A percentile compares a stretch with the other conserved stretches of the same genome.
Evolutionary conservation across 2,329 filamentous ascomycete species (phyloP).

Genomic region (Neophaeococcomyces mojaviensis): DNA sequence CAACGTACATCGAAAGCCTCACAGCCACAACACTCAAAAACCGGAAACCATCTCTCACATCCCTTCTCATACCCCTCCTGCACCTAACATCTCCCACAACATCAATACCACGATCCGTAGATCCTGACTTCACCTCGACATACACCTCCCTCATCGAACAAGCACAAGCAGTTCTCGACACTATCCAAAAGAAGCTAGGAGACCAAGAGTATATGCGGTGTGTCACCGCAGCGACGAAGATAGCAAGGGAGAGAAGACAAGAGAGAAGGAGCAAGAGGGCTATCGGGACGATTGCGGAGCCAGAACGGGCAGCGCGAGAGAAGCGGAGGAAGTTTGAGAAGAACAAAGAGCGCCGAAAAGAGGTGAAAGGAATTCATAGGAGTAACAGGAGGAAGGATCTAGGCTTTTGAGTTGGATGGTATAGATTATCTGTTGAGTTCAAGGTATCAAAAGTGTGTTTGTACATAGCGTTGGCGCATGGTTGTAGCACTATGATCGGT

Average conservation of each 20-base stretch:
- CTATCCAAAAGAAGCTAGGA: conserved; percentile 78
- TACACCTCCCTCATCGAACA: conserved; percentile 65
- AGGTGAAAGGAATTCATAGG: conserved; percentile 65
- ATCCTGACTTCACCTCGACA: conserved; percentile 59
- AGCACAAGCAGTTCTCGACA: conserved; percentile 69
- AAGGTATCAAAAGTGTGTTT: background rate
- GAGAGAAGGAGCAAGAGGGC: conserved; percentile 75
- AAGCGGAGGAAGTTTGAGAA: conserved; percentile 79
- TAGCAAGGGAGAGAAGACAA: conserved; percentile 64
- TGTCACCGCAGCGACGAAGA: conserved; percentile 64
- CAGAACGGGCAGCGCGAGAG: conserved; percentile 67
- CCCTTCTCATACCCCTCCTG: conserved; percentile 62
- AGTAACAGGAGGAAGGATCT: conserved; percentile 50
- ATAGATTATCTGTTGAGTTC: background rate
- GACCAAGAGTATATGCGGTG: conserved; percentile 69
- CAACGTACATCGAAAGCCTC: conserved; percentile 59
- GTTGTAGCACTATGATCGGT: too few relatives aligned
- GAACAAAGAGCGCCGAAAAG: conserved; percentile 77
- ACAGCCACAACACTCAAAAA: conserved; percentile 46
- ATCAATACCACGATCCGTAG: conserved; percentile 49
- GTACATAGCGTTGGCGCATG: too few relatives aligned
- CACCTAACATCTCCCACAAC: conserved; percentile 66
- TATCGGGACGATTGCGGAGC: conserved; percentile 76
- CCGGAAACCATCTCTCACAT: conserved; percentile 50
- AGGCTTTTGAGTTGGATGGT: conserved; percentile 1